These are phyloP conservation scores for Penicillium sp. DNA, from an alignment of 2,329 filamentous ascomycete genomes.

Conservation along the genomic window DNA sequence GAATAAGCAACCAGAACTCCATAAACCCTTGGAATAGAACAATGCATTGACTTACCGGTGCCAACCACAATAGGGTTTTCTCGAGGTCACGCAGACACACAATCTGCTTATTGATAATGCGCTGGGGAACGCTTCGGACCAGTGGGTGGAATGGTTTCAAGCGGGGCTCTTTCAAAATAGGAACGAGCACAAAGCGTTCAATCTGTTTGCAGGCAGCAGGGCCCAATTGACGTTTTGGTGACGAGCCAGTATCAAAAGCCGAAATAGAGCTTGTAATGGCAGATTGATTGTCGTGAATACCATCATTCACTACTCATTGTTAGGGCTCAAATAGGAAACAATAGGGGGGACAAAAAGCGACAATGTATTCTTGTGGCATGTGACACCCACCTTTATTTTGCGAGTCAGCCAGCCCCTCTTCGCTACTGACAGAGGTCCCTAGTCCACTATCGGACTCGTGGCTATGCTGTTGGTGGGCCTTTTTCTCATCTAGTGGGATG, in stretches of 20 bases:
- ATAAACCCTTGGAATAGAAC: constrained; percentile 42
- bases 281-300: constrained; percentile 38
- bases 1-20: constrained; percentile 67
- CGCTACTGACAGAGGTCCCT: constrained; percentile 73
- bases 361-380: background rate
- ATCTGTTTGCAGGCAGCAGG: constrained; percentile 72
- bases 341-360: background rate
- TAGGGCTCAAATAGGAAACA: constrained; percentile 19
- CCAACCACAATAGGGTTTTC: constrained; percentile 86
- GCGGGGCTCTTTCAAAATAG: constrained; percentile 69
- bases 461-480: constrained; percentile 51
- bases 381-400: constrained; percentile 44
- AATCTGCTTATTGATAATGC: constrained; percentile 80
- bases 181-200: constrained; percentile 72
- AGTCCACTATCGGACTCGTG: constrained; percentile 85
- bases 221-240: constrained; percentile 62
- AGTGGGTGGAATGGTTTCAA: constrained; percentile 80
- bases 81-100: constrained; percentile 89
- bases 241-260: constrained; percentile 45
- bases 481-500: constrained; percentile 24
- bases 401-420: constrained; percentile 44
- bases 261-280: constrained; percentile 63
- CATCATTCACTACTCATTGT: constrained; percentile 23
- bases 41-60: constrained; percentile 74
- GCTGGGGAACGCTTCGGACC: constrained; percentile 72